phyloP scores from a whole-genome alignment of 176 grass and related monocot species.

The Metroxylon sagu region DNA sequence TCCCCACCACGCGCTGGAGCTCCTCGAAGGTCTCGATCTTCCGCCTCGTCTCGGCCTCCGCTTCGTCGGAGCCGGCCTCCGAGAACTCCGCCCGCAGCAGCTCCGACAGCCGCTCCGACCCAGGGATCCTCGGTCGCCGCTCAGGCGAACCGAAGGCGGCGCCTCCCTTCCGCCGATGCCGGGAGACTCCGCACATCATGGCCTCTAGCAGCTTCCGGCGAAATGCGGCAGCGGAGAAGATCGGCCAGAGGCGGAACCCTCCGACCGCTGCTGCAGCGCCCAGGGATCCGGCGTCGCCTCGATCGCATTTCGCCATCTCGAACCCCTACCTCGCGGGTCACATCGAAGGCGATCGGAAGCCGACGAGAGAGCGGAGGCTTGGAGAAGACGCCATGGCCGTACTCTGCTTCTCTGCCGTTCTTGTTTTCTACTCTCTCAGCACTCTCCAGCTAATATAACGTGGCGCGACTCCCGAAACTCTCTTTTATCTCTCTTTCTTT shows the following conservation, averaged over 20 bases:
- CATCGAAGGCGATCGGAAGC: too few relatives aligned
- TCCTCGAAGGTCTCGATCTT: slow-evolving; percentile 38
- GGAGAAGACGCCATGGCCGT: too few relatives aligned
- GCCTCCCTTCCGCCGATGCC: not conserved
- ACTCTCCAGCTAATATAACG: too few relatives aligned
- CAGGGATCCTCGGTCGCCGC: slow-evolving; percentile 19
- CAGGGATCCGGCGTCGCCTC: slow-evolving; percentile 7
- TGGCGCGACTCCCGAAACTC: too few relatives aligned
- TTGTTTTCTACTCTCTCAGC: too few relatives aligned
- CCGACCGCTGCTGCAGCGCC: not conserved
- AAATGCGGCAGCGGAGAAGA: slow-evolving; percentile 44
- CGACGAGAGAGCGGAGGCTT: too few relatives aligned
- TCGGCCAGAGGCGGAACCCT: slow-evolving; percentile 48
- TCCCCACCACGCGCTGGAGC: slow-evolving; percentile 18
- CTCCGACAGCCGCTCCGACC: slow-evolving; percentile 53
- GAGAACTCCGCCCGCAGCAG: slow-evolving; percentile 51
- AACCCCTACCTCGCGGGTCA: too few relatives aligned
- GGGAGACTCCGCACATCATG: slow-evolving; percentile 28
- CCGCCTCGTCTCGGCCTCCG: slow-evolving; percentile 14
- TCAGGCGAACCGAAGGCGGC: slow-evolving; percentile 19
- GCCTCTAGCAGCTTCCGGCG: slow-evolving; percentile 51
- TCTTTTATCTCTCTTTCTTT: too few relatives aligned
- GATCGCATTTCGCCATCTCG: slow-evolving; percentile 25
- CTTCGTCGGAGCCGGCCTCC: slow-evolving; percentile 41
- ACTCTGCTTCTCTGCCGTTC: too few relatives aligned